These are phyloP conservation scores for Cryptococcus sp. DNA, from an alignment of 1,284 basidiomycete species.

Conservation along the genomic window DNA sequence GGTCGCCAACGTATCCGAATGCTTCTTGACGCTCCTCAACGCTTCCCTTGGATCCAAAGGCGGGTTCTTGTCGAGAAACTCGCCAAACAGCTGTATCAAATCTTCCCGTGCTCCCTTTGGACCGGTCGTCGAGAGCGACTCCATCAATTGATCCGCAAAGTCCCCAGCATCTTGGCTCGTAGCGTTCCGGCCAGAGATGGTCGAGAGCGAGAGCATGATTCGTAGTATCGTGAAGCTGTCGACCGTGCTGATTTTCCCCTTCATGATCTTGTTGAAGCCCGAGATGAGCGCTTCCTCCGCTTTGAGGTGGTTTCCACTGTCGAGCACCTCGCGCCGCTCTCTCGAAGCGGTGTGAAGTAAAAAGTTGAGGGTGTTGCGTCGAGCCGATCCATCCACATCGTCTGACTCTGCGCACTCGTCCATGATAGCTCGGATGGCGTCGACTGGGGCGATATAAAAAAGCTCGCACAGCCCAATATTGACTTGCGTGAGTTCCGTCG, in stretches of 20 bases:
- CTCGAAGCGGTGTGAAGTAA: constrained; percentile 9
- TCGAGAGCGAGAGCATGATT: background rate
- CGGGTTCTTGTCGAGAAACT: background rate
- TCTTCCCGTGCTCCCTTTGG: background rate
- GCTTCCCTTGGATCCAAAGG: background rate
- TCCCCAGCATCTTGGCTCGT: background rate
- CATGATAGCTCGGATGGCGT: constrained; percentile 25
- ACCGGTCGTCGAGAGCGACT: background rate
- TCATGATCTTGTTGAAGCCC: background rate
- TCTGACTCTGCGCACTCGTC: constrained; percentile 29
- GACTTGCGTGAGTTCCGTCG: constrained; percentile 21
- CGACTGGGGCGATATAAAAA: constrained; percentile 17
- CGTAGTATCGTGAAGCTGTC: background rate
- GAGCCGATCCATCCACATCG: constrained; percentile 18
- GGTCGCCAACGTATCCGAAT: background rate
- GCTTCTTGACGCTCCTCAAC: background rate
- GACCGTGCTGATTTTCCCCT: background rate
- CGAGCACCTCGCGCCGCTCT: constrained; percentile 9
- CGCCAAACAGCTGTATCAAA: background rate
- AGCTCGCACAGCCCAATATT: constrained; percentile 17
- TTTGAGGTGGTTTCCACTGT: constrained; percentile 2
- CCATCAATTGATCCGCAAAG: background rate
- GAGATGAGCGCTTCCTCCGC: background rate
- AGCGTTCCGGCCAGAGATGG: constrained; percentile 1
- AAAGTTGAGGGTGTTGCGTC: constrained; percentile 27